Conservation (phyloP, 163 green algal genomes). For the Scenedesmus sp. region DNA sequence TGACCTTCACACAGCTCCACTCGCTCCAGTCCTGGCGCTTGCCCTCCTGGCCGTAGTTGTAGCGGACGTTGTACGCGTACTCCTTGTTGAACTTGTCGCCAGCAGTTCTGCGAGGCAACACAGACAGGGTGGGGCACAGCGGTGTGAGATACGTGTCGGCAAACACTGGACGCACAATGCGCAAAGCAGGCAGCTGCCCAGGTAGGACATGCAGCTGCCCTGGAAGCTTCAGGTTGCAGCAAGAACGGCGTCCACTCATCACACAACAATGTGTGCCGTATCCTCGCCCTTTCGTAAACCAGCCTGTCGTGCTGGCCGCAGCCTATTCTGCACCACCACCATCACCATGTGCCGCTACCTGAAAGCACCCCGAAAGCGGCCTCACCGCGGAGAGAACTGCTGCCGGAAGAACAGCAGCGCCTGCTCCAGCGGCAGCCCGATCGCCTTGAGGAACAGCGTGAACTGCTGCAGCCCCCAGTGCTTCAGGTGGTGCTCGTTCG, state of each 20-base stretch:
- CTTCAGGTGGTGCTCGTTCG: constrained; percentile 87
- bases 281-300: no score
- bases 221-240: no score
- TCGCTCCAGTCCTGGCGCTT: constrained; percentile 91
- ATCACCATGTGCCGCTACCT: not conserved
- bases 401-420: constrained; percentile 95
- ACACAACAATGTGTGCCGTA: no score
- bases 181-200: not conserved
- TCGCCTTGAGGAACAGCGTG: constrained; percentile 96
- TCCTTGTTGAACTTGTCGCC: constrained; percentile 97
- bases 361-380: no score
- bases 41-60: constrained; percentile 98
- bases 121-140: not conserved
- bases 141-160: no score
- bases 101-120: constrained; percentile 55
- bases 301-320: no score
- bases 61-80: constrained; percentile 96
- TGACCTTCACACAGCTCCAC: constrained; percentile 51
- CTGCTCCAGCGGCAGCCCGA: constrained; percentile 91
- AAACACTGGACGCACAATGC: no score
- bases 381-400: no score
- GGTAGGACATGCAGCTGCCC: not conserved
- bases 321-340: not conserved
- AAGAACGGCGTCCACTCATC: no score
- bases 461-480: constrained; percentile 94